These are phyloP conservation scores for Colletotrichum tamarilloi DNA, from an alignment of 2,329 filamentous ascomycete genomes.

Conservation along the genomic window DNA sequence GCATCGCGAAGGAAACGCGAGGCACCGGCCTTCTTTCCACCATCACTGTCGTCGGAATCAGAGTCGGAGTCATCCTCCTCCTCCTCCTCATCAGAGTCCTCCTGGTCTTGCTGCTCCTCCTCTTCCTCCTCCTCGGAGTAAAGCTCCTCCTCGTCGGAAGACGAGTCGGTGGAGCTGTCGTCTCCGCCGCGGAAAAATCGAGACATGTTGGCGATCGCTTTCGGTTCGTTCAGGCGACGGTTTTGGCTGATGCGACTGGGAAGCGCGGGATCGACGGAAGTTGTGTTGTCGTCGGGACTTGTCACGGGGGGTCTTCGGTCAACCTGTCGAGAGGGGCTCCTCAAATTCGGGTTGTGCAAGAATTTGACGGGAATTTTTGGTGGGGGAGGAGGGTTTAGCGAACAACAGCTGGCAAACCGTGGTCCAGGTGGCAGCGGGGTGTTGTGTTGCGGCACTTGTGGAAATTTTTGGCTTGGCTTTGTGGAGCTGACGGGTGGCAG, in stretches of 20 bases:
- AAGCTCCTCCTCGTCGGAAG: slow-evolving; percentile 96
- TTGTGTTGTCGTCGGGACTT: slow-evolving; percentile 34
- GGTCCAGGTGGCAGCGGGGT: slow-evolving; percentile 24
- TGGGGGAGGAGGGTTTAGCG: slow-evolving; percentile 36
- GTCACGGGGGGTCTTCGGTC: slow-evolving; percentile 26
- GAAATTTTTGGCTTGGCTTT: background rate
- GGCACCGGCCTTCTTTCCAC: slow-evolving; percentile 76
- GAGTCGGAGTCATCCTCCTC: slow-evolving; percentile 62
- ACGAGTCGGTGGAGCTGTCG: slow-evolving; percentile 95
- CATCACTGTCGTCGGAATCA: slow-evolving; percentile 72
- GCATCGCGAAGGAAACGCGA: slow-evolving; percentile 81
- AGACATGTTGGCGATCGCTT: slow-evolving; percentile 74
- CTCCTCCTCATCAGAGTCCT: slow-evolving; percentile 64
- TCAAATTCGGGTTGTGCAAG: slow-evolving; percentile 28
- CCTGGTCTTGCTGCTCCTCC: slow-evolving; percentile 62
- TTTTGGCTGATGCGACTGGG: slow-evolving; percentile 28
- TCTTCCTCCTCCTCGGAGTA: slow-evolving; percentile 82
- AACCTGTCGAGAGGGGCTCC: slow-evolving; percentile 31
- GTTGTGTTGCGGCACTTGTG: background rate
- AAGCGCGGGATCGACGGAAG: slow-evolving; percentile 33
- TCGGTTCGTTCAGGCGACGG: slow-evolving; percentile 27
- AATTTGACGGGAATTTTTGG: slow-evolving; percentile 30
- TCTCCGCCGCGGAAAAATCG: slow-evolving; percentile 94
- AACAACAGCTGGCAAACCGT: slow-evolving; percentile 24
- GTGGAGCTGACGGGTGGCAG: slow-evolving; percentile 7